Percentiles rank a stretch among this genome's conserved stretches.
Conservation (phyloP, 1,284 basidiomycete species). For the Cryptococcus sp. region DNA sequence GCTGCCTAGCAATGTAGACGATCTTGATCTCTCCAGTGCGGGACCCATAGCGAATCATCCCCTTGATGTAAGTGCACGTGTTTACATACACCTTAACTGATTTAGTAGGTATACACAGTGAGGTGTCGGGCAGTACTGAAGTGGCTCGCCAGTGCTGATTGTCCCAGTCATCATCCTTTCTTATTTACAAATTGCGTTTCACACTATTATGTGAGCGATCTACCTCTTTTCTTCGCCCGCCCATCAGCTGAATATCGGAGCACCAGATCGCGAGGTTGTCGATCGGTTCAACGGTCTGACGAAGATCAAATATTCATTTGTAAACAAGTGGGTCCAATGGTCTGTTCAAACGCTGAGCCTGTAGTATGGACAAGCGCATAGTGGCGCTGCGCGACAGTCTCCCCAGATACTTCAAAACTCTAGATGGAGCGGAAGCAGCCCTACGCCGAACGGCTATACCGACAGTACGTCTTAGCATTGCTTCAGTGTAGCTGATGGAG, state of each 20-base stretch:
- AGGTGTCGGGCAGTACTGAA: no score
- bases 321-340: background rate
- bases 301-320: background rate
- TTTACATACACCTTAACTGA: background rate
- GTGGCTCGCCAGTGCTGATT: no score
- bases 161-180: background rate
- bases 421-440: background rate
- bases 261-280: conserved; percentile 1
- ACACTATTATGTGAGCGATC: conserved; percentile 3
- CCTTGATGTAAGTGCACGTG: conserved; percentile 1
- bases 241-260: background rate
- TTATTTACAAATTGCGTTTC: conserved; percentile 4
- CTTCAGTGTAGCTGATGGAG: background rate
- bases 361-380: conserved; percentile 6
- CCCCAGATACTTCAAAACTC: background rate
- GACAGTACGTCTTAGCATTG: background rate
- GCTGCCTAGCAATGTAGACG: conserved; percentile 24
- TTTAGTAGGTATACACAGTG: conserved; percentile 3
- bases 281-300: conserved; percentile 1
- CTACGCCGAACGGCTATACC: background rate
- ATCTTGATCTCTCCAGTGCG: conserved; percentile 11
- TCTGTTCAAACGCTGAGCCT: background rate
- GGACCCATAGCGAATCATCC: background rate
- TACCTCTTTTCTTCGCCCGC: no score
- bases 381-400: conserved; percentile 1